Evolutionary conservation across 352 stramenopile species (phyloP).

Genomic region (Aphanomyces cochlioides): DNA sequence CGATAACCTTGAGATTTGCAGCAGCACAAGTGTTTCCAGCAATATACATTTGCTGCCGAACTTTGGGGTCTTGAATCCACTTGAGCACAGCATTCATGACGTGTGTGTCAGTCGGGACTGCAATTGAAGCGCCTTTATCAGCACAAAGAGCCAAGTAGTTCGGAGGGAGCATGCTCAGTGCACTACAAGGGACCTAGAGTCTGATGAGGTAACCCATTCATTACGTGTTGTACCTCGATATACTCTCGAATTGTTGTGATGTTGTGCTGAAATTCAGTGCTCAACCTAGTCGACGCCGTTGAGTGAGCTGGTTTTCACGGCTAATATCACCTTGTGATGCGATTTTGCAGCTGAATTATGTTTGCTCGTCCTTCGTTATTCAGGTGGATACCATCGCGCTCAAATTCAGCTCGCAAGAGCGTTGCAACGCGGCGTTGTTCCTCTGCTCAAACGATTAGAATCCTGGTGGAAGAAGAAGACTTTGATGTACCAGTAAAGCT

Average conservation of each 20-base stretch:
- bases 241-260: conserved; percentile 65
- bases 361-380: conserved; percentile 54
- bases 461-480: not conserved
- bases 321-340: conserved; percentile 54
- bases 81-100: conserved; percentile 91
- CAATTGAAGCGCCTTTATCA: not conserved
- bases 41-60: conserved; percentile 90
- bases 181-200: conserved; percentile 1
- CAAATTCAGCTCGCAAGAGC: conserved; percentile 91
- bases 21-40: conserved; percentile 79
- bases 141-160: not conserved
- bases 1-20: conserved; percentile 47
- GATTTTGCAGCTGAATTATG: conserved; percentile 86
- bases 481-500: conserved; percentile 42
- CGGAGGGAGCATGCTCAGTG: not conserved
- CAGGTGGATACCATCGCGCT: conserved; percentile 94
- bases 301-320: not conserved
- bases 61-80: conserved; percentile 67
- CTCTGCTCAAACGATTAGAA: conserved; percentile 33
- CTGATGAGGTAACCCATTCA: too few species aligned
- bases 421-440: conserved; percentile 89
- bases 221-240: conserved; percentile 45
- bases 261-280: conserved; percentile 86
- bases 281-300: conserved; percentile 40
- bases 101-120: conserved; percentile 75